These are phyloP conservation scores for Pseudopyricularia cyperi DNA, from an alignment of 2,329 filamentous ascomycete genomes.

Conservation along the genomic window DNA sequence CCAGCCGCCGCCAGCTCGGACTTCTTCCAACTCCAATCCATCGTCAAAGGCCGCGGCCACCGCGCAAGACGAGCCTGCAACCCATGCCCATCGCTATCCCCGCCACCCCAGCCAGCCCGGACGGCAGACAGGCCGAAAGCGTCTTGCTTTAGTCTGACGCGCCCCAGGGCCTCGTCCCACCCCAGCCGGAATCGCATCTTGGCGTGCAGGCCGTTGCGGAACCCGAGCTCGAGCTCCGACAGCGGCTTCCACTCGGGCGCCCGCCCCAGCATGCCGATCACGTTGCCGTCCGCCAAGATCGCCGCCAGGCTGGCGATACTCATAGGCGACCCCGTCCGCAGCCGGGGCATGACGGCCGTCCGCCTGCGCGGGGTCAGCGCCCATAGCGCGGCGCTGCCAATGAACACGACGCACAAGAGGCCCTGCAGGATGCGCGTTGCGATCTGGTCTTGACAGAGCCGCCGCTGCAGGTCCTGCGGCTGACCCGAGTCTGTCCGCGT, in stretches of 20 bases:
- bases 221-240: slow-evolving; percentile 8
- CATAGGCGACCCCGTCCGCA: slow-evolving; percentile 8
- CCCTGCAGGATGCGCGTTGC: slow-evolving; percentile 20
- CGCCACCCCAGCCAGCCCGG: slow-evolving; percentile 11
- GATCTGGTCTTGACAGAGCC: slow-evolving; percentile 16
- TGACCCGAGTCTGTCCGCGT: not conserved
- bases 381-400: slow-evolving; percentile 16
- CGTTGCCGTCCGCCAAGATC: slow-evolving; percentile 22
- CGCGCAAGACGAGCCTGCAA: slow-evolving; percentile 11
- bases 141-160: slow-evolving; percentile 1
- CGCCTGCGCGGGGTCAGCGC: slow-evolving; percentile 11
- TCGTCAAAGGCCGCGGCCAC: slow-evolving; percentile 7
- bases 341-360: slow-evolving; percentile 14
- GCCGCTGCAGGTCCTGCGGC: slow-evolving; percentile 4
- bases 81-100: slow-evolving; percentile 11
- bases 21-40: slow-evolving; percentile 11
- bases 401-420: slow-evolving; percentile 15
- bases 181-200: slow-evolving; percentile 13
- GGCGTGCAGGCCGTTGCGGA: slow-evolving; percentile 12
- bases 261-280: slow-evolving; percentile 15
- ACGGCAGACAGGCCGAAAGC: slow-evolving; percentile 10
- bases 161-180: slow-evolving; percentile 9
- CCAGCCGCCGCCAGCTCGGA: not conserved
- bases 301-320: slow-evolving; percentile 23
- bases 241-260: slow-evolving; percentile 14